Conservation (phyloP, 2,329 filamentous ascomycete genomes). For the Fusarium coicis region DNA sequence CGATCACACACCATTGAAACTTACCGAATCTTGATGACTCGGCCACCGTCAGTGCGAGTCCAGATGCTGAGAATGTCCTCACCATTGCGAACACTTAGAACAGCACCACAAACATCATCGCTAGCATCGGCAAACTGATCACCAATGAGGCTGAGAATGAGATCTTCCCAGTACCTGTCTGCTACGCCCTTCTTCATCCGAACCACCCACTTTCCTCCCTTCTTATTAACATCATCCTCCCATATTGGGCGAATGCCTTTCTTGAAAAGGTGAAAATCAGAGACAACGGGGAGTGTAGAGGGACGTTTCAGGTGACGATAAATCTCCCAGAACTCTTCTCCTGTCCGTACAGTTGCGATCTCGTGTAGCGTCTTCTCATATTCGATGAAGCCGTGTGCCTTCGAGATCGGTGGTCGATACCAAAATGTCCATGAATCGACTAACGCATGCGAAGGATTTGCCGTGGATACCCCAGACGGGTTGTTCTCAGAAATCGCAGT, state of each 20-base stretch:
- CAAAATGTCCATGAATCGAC: constrained; percentile 95
- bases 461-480: constrained; percentile 50
- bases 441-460: constrained; percentile 65
- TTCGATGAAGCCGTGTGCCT: constrained; percentile 86
- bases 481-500: constrained; percentile 59
- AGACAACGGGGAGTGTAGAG: constrained; percentile 87
- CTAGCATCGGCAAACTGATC: constrained; percentile 93
- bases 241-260: constrained; percentile 96
- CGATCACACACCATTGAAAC: constrained; percentile 46
- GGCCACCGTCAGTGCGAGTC: constrained; percentile 92
- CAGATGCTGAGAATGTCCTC: constrained; percentile 98
- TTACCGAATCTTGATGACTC: constrained; percentile 96
- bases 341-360: constrained; percentile 82
- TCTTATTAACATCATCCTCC: constrained; percentile 98
- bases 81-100: constrained; percentile 92
- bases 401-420: constrained; percentile 96
- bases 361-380: constrained; percentile 97
- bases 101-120: constrained; percentile 94
- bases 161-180: constrained; percentile 96
- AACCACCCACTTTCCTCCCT: constrained; percentile 97
- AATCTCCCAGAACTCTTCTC: constrained; percentile 90
- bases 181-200: constrained; percentile 96
- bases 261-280: constrained; percentile 98
- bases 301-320: constrained; percentile 92
- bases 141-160: constrained; percentile 88